Base-by-base conservation (phyloP, 768 basidiomycete species). In the Pleurotus ostreatus region DNA sequence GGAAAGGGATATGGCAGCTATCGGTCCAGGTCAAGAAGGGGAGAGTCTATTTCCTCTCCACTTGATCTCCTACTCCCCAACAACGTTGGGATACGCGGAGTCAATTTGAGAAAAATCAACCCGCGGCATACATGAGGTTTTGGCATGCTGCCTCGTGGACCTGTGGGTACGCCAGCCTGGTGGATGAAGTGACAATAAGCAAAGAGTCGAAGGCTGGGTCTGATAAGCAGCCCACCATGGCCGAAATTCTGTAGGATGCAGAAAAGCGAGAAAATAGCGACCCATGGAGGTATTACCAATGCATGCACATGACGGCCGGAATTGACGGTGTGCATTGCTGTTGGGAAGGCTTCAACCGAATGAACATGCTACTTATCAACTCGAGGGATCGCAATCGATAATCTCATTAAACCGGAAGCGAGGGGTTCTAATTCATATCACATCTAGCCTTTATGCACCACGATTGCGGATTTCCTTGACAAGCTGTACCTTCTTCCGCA, bases 401-500 rank as follows among this genome's bases (percentile, higher is more conserved):
- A 52, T 55, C 25, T 30, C 37, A 56, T 59, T 23, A 56, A 55
- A 22, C 39, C 55, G 49, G 41, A 43, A 52, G 37, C 30, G 44
- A 41, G 23, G 45, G 23, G 38, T 39, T 46, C 20, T 16, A 51
- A 59, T 51, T 30, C 41, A 59, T 49, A 52, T 46, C 52, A 46
- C 37, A 51, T 57, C 40, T 22, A 18, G 46, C 43, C 53, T 46
- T 71, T 72, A 91, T 65, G 83, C 84, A 64, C 89, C 88, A 60
- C 89, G 82, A 59, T 80, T 80, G 63, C 88, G 85, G 65, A 92
- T 92, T 70, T 84, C 84, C 59, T 81, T 79, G 61, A 92, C 91
- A 34, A 93, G 72, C 65, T 88, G 82, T 38, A 92, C 88, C 73
- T 89, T 92, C 74, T 83, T 82, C 69, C 91, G 82, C 59, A 93